Conservation (phyloP, 768 basidiomycete species). For the Mycena sanguinolenta region DNA sequence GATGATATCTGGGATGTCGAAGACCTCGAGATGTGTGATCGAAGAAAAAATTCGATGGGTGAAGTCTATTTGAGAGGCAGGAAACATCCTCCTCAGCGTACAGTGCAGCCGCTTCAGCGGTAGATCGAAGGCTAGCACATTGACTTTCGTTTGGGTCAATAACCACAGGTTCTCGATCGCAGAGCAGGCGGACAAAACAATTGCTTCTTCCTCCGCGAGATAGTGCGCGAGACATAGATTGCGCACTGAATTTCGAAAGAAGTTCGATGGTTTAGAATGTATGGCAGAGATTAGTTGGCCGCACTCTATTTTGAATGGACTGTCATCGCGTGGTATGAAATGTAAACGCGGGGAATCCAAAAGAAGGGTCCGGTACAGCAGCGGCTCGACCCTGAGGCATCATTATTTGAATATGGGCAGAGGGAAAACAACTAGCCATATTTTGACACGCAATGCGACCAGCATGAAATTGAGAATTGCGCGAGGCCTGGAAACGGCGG, state of each 20-base stretch:
- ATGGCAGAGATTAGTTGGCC: background rate
- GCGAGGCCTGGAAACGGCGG: background rate
- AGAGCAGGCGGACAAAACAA: background rate
- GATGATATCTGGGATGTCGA: background rate
- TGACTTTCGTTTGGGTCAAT: too few relatives aligned
- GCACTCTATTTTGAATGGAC: background rate
- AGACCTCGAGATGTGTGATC: constrained; percentile 1
- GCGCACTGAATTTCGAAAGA: background rate
- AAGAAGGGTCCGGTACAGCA: background rate
- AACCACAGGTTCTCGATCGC: background rate
- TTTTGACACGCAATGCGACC: constrained; percentile 1
- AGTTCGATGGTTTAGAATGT: background rate
- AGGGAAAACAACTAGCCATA: background rate
- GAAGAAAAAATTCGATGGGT: background rate
- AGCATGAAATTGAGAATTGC: background rate
- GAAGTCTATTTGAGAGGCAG: background rate
- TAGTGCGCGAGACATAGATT: background rate
- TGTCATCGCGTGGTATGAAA: background rate
- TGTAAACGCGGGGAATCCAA: background rate
- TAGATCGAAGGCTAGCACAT: background rate
- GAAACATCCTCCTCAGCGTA: background rate
- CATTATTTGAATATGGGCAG: too few relatives aligned
- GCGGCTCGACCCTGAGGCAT: background rate
- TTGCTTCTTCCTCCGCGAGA: background rate
- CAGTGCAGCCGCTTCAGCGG: background rate